Evolutionary conservation across 306 rosid species (phyloP).

Genomic region (Sesbania bispinosa): DNA sequence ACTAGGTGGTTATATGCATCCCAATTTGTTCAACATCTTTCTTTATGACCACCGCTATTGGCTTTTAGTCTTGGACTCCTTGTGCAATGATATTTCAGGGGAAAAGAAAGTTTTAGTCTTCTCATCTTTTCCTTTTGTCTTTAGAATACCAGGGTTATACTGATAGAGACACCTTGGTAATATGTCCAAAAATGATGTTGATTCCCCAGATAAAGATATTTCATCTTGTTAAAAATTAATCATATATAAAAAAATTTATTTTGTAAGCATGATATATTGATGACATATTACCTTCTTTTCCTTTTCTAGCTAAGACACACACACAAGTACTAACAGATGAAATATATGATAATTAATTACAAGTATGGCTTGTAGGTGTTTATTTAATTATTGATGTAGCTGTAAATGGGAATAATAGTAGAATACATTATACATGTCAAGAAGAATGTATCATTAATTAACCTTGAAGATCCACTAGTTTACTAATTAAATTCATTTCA

Average conservation of each 20-base stretch:
- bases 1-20: constrained; percentile 24
- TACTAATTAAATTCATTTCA: not conserved
- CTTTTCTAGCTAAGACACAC: not conserved
- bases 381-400: not conserved
- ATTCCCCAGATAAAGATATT: constrained; percentile 33
- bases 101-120: constrained; percentile 22
- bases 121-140: constrained; percentile 42
- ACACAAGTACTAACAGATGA: not conserved
- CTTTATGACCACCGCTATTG: constrained; percentile 45
- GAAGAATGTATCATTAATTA: not conserved
- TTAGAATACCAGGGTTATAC: constrained; percentile 48
- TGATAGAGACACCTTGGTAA: constrained; percentile 44
- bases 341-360: not conserved
- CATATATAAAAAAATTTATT: not conserved
- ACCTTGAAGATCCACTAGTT: not conserved
- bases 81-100: constrained; percentile 14
- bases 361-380: not conserved
- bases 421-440: not conserved
- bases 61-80: constrained; percentile 32
- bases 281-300: constrained; percentile 33
- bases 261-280: constrained; percentile 42
- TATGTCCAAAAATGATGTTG: constrained; percentile 46
- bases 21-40: constrained; percentile 31
- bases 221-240: constrained; percentile 6
- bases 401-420: not conserved